These are phyloP conservation scores for Dothistroma septosporum DNA, from an alignment of 2,329 filamentous ascomycete species.

Conservation along the genomic window DNA sequence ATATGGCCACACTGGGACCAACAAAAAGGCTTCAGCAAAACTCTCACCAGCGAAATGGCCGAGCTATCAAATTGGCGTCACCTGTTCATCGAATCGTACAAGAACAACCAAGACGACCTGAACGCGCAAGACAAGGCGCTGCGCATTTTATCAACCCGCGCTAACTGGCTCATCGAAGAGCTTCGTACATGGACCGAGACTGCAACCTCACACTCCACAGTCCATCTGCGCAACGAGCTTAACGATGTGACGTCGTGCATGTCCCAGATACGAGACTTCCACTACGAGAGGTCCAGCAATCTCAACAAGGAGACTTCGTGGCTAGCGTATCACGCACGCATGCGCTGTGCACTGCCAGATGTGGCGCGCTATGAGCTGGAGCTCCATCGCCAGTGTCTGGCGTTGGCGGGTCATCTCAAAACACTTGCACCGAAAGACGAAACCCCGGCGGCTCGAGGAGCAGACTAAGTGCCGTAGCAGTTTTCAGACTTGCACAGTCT, in stretches of 20 bases:
- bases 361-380: conserved; percentile 1
- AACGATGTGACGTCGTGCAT: not conserved
- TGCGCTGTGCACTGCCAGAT: not conserved
- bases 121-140: not conserved
- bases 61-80: not conserved
- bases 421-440: not conserved
- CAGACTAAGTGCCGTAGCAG: not conserved
- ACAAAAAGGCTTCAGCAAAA: not conserved
- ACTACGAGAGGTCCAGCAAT: not conserved
- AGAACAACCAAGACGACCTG: not conserved
- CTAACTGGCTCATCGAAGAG: conserved; percentile 1
- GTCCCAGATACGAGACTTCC: not conserved
- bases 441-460: not conserved
- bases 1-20: not conserved
- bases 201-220: not conserved
- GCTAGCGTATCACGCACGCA: not conserved
- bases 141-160: not conserved
- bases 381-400: not conserved
- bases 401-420: not conserved
- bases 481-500: not conserved
- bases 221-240: not conserved
- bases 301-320: not conserved
- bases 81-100: not conserved
- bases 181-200: not conserved
- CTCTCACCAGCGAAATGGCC: not conserved